Evolutionary conservation across 179 eudicot genomes (phyloP), one percentile per base, ranked within the genome.

Genomic region (Beta macrorhiza): DNA sequence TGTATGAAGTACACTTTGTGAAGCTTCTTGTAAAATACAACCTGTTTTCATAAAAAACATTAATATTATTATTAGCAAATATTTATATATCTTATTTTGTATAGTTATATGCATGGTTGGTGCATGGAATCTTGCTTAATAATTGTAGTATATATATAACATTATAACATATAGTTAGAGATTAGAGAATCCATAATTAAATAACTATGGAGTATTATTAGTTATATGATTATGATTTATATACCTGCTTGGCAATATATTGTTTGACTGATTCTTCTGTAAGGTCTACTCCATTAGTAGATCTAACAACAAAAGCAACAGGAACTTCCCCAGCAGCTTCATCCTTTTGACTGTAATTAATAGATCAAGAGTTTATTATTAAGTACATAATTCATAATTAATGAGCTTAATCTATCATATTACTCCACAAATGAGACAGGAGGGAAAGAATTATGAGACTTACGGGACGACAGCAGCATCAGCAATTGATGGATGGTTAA

Each of bases 391-490:
- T 25, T 65, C 16, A 65, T 29, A 3, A 8, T 16, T 45, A 69
- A 6, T 17, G 5, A 69, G 14, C 11, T 1, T 19, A 16, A 45
- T 69, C 14, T 8, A 69, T 37, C 3, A 16, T 1, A 20, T 68
- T 68, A 16, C 5, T 37, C 16, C 12, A 45, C 0, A 69, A 17
- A 44, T 69, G 16, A 69, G 57, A 32, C 29, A 15, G 74, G 7
- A 32, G 63, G 80, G 53, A 37, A 74, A 16, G 61, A 72, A 49
- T 14, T 1, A 20, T 16, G 79, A 44, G 56, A 87, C 93, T 64
- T 68, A 93, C 93, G 95, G 90, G 79, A 92, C 87, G 22, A 93
- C 96, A 67, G 96, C 94, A 14, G 94, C 90, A 86, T 93, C 96
- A 29, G 90, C 91, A 82, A 93, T 91, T 0, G 84, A 82, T 9